Base-by-base conservation (phyloP, 1,284 basidiomycete species). In the Phlebopus sp. region DNA sequence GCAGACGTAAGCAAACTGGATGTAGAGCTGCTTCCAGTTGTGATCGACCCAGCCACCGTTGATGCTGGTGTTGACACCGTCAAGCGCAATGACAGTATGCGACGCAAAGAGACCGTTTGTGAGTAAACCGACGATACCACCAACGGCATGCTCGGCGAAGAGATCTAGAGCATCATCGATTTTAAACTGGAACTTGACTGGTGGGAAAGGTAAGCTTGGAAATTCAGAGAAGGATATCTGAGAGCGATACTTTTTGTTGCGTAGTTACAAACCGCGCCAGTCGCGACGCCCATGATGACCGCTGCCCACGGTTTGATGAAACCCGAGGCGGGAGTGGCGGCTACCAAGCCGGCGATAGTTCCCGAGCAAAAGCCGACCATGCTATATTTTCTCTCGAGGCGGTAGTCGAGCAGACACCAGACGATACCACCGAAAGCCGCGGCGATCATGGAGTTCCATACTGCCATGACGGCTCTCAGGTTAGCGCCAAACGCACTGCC, bases 401-500 rank as follows among this genome's bases (percentile, higher is more conserved):
- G 75, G 68, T 79, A 95, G 69, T 95, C 92, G 56, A 96, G 79
- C 52, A 90, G 69, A 68, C 92, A 87, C 93, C 92, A 97, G n/a
- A 86, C 80, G 49, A 92, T 76, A 13, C 90, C 93, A 27, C 83
- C 90, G 55, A 85, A 78, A 2, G 83, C 80, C 17, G 85, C 86
- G 30, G 83, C 80, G 29, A 90, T 65, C 80, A 96, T 96, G 46
- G 92, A 91, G 63, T 91, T 91, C 81, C 91, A 92, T 46, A 91
- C 79, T 7, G 92, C 88, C 68, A 91, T 79, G 46, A 92, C 79
- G 0, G 92, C 92, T 46, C 92, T 86, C 35, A 97, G 74, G 66
- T 95, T 95, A 17, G 93, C 93, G 46, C 90, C 91, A 60, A 93
- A 93, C 8, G 92, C 89, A 44, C 86, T 91, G 34, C 84, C 83